These are phyloP conservation scores for Oryza australiensis DNA, from an alignment of 176 grass and related monocot genomes.

Conservation along the genomic window DNA sequence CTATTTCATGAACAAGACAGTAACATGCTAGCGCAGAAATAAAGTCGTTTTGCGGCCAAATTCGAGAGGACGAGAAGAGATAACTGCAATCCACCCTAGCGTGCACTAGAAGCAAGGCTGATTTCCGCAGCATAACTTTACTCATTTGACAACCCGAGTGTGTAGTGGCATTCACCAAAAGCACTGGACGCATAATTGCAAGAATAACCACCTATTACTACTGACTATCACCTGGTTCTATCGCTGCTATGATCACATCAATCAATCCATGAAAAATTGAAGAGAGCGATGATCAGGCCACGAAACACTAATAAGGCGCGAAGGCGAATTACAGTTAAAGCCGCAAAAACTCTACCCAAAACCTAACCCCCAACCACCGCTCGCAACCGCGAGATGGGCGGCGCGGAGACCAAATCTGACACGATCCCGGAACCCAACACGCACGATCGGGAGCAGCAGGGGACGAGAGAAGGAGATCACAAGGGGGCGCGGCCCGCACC, in stretches of 20 bases:
- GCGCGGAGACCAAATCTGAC: conserved; percentile 29
- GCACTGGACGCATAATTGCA: background rate
- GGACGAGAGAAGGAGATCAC: background rate
- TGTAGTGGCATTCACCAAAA: background rate
- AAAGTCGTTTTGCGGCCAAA: background rate
- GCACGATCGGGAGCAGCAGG: background rate
- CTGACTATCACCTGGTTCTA: background rate
- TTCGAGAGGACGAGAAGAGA: background rate
- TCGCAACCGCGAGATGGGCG: background rate
- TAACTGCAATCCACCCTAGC: background rate
- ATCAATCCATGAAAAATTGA: background rate
- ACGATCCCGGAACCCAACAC: background rate
- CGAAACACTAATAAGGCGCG: background rate
- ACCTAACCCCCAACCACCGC: conserved; percentile 7
- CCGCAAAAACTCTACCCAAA: background rate
- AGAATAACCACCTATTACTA: background rate
- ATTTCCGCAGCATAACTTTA: background rate
- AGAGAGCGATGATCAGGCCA: background rate
- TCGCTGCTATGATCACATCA: background rate
- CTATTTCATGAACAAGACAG: background rate
- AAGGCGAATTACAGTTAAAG: background rate
- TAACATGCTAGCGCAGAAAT: background rate
- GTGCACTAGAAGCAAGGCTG: background rate
- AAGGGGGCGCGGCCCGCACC: conserved; percentile 32
- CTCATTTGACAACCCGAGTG: background rate